A percentile compares a stretch with the other conserved stretches of the same genome.
Evolutionary conservation across 1,284 basidiomycete species (phyloP).

Genomic region (Exsudoporus floridanus): DNA sequence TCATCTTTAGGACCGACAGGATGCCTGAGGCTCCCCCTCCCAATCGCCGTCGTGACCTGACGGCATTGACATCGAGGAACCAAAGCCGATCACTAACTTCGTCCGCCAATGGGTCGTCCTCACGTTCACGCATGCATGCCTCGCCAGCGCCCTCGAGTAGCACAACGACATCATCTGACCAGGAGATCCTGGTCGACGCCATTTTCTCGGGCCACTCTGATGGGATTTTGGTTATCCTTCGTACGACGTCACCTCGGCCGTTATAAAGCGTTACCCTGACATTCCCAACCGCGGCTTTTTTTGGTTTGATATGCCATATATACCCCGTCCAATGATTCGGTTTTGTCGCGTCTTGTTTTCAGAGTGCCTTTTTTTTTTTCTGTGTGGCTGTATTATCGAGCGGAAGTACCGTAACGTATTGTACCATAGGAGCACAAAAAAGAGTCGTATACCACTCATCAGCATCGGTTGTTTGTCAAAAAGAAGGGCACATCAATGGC

Average conservation of each 20-base stretch:
- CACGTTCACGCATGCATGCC: constrained; percentile 13
- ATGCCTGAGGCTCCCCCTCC: constrained; percentile 19
- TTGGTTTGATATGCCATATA: no score
- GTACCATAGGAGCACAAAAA: constrained; percentile 1
- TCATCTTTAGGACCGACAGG: constrained; percentile 22
- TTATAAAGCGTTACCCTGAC: neutral
- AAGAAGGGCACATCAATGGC: neutral
- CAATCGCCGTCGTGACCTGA: constrained; percentile 31
- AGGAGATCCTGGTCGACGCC: constrained; percentile 60
- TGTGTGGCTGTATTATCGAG: neutral
- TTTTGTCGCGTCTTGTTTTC: no score
- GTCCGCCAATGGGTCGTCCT: neutral
- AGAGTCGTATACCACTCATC: neutral
- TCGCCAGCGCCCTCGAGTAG: constrained; percentile 4
- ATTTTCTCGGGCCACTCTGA: constrained; percentile 82
- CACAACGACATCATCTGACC: constrained; percentile 20
- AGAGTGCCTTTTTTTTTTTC: neutral
- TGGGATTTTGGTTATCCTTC: constrained; percentile 72
- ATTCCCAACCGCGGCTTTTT: neutral
- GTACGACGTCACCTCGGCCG: constrained; percentile 28
- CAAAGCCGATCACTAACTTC: constrained; percentile 8
- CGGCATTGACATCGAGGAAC: constrained; percentile 12
- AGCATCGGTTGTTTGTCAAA: neutral
- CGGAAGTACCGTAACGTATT: constrained; percentile 1
- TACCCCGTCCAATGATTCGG: no score